Conservation (phyloP, 768 basidiomycete genomes). For the Chlorophyllum brunneum region DNA sequence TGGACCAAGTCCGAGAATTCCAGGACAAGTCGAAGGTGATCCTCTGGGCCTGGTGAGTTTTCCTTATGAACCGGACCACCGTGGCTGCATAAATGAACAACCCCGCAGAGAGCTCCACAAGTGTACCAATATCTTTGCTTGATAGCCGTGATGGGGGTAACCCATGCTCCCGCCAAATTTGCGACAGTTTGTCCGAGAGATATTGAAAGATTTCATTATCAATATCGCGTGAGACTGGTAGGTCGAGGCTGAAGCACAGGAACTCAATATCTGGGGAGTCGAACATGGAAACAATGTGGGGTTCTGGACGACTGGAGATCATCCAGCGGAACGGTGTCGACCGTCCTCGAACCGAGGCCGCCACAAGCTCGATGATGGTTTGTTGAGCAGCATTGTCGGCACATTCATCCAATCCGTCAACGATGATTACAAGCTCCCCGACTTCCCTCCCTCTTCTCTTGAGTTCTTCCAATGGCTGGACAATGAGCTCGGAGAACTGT, state of each 20-base stretch:
- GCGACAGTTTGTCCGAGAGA: not conserved
- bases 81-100: conserved; percentile 7
- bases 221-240: too few relatives aligned
- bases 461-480: not conserved
- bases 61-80: conserved; percentile 1
- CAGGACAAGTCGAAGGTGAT: not conserved
- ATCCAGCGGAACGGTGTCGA: conserved; percentile 1
- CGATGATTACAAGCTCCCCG: not conserved
- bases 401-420: too few relatives aligned
- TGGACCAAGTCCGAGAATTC: too few relatives aligned
- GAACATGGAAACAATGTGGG: not conserved
- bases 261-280: not conserved
- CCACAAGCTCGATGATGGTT: too few relatives aligned
- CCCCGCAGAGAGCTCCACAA: conserved; percentile 2
- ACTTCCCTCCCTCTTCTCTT: too few relatives aligned
- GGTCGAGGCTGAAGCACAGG: not conserved
- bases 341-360: not conserved
- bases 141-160: not conserved
- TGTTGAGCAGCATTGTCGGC: too few relatives aligned
- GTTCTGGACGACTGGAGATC: not conserved
- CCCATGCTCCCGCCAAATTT: not conserved
- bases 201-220: not conserved
- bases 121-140: not conserved
- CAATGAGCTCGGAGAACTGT: not conserved
- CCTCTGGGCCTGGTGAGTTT: not conserved